Evolutionary conservation across 805 yeast genomes (phyloP).

Genomic region (Dipodascus geniculatus): DNA sequence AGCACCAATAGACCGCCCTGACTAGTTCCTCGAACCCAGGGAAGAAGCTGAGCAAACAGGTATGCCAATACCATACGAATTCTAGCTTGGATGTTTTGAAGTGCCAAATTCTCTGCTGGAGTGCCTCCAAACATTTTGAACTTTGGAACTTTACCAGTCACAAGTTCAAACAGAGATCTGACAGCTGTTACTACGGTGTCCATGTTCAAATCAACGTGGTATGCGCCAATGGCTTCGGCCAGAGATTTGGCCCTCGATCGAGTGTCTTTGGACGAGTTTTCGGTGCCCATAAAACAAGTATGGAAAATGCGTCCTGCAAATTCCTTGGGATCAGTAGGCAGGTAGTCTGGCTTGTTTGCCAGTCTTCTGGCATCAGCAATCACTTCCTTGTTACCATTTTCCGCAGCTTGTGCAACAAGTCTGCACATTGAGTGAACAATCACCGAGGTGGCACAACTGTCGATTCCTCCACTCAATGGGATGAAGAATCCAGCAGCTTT

Average conservation of each 20-base stretch:
- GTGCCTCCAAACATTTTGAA: constrained; percentile 92
- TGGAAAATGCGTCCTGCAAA: constrained; percentile 69
- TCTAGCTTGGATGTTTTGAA: constrained; percentile 95
- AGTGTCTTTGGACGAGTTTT: constrained; percentile 82
- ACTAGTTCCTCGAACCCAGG: constrained; percentile 77
- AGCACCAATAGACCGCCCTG: constrained; percentile 78
- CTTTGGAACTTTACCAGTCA: constrained; percentile 82
- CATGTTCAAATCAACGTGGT: constrained; percentile 87
- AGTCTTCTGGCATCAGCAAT: constrained; percentile 61
- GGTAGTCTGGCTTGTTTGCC: constrained; percentile 44
- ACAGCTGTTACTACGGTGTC: constrained; percentile 71
- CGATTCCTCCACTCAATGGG: constrained; percentile 95
- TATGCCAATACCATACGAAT: constrained; percentile 90
- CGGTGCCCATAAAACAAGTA: constrained; percentile 92
- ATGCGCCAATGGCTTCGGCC: constrained; percentile 68
- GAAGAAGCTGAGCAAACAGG: constrained; percentile 84
- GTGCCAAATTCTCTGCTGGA: constrained; percentile 79
- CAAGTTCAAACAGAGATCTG: constrained; percentile 64
- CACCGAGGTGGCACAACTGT: constrained; percentile 93
- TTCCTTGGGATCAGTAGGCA: constrained; percentile 65
- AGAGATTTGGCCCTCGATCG: constrained; percentile 69
- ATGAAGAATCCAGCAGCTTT: constrained; percentile 83
- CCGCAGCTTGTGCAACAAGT: constrained; percentile 60
- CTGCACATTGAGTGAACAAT: constrained; percentile 93
- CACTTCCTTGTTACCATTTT: constrained; percentile 62